These are phyloP conservation scores for Esteya vermicola DNA, from an alignment of 2,329 filamentous ascomycete genomes.

Conservation along the genomic window DNA sequence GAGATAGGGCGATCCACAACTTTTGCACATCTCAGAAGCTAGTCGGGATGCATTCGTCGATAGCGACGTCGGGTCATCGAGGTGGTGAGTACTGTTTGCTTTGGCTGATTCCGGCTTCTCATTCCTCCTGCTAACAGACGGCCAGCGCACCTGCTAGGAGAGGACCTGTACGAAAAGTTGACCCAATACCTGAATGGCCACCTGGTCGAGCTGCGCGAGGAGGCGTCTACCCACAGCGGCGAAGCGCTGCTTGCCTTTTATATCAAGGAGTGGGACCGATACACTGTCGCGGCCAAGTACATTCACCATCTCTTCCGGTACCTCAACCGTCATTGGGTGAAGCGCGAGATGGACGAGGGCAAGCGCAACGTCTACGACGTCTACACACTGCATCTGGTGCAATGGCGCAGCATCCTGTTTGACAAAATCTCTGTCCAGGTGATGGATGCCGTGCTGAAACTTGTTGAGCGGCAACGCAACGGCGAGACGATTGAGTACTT, in stretches of 20 bases:
- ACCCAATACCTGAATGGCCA: slow-evolving; percentile 73
- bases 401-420: slow-evolving; percentile 91
- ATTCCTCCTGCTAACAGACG: not conserved
- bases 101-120: not conserved
- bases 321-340: slow-evolving; percentile 96
- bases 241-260: slow-evolving; percentile 87
- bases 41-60: slow-evolving; percentile 41
- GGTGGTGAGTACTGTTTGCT: slow-evolving; percentile 42
- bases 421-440: slow-evolving; percentile 70
- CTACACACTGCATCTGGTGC: slow-evolving; percentile 89
- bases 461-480: slow-evolving; percentile 93
- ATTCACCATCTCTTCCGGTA: slow-evolving; percentile 96
- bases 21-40: slow-evolving; percentile 98
- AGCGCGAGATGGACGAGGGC: slow-evolving; percentile 95
- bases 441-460: slow-evolving; percentile 86
- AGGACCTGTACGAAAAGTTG: slow-evolving; percentile 88
- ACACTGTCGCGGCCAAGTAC: slow-evolving; percentile 91
- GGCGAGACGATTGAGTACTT: slow-evolving; percentile 95
- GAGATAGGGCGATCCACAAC: slow-evolving; percentile 73
- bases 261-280: slow-evolving; percentile 91
- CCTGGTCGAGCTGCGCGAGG: slow-evolving; percentile 52
- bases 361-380: slow-evolving; percentile 98
- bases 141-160: slow-evolving; percentile 79
- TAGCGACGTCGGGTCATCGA: slow-evolving; percentile 40
- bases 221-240: slow-evolving; percentile 70